phyloP scores from a whole-genome alignment of 2,329 filamentous ascomycete species.

The Geoglossum cookeanum region DNA sequence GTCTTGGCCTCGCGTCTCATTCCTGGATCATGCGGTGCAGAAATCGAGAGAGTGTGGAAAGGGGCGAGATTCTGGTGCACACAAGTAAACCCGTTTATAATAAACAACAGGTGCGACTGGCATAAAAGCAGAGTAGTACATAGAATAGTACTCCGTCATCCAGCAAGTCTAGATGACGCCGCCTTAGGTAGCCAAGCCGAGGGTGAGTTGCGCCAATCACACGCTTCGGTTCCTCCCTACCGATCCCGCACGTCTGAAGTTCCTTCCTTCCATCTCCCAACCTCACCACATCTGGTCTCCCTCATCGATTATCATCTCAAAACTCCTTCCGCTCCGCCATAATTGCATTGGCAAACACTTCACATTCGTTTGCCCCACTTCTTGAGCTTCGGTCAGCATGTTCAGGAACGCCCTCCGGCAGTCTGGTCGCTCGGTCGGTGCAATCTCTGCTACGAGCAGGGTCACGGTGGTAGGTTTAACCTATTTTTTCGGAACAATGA shows the following conservation, averaged over 20 bases:
- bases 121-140: no score
- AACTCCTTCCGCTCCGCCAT: neutral
- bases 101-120: no score
- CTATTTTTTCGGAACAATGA: neutral
- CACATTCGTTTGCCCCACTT: neutral
- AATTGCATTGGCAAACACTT: constrained; percentile 3
- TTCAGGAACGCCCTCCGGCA: constrained; percentile 97
- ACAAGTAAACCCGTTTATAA: no score
- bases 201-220: neutral
- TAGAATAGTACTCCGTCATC: no score
- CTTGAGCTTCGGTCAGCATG: constrained; percentile 45
- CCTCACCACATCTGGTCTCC: neutral
- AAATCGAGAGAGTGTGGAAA: no score
- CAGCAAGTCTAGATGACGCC: no score
- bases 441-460: constrained; percentile 80
- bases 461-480: constrained; percentile 64
- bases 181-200: no score
- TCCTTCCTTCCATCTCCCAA: constrained; percentile 1
- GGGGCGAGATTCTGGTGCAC: no score
- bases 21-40: no score
- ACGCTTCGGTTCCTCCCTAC: neutral
- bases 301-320: constrained; percentile 4
- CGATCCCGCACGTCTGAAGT: constrained; percentile 1
- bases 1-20: no score
- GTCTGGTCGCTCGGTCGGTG: constrained; percentile 86